Conservation (phyloP, 2,329 filamentous ascomycete species). For the Esteya vermicola region DNA sequence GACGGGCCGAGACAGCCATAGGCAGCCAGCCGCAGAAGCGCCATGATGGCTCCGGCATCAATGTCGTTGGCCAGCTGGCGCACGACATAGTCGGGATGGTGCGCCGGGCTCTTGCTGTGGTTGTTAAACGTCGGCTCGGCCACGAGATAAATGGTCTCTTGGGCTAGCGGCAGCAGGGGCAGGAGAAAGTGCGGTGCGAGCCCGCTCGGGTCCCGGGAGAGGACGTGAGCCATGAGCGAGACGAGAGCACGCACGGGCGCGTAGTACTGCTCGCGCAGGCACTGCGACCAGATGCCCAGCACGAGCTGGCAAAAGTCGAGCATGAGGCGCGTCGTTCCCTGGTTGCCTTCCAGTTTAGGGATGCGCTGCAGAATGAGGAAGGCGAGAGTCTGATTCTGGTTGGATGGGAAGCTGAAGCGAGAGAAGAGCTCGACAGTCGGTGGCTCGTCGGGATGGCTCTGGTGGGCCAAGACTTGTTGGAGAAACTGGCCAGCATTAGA, state of each 20-base stretch:
- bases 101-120: constrained; percentile 30
- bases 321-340: constrained; percentile 39
- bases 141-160: constrained; percentile 45
- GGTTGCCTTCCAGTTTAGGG: constrained; percentile 37
- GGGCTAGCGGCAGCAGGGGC: constrained; percentile 38
- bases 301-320: constrained; percentile 50
- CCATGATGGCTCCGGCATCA: constrained; percentile 48
- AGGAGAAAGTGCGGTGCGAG: constrained; percentile 46
- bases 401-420: constrained; percentile 49
- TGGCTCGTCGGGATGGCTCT: constrained; percentile 35
- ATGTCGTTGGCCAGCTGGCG: constrained; percentile 39
- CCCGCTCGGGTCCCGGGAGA: constrained; percentile 45
- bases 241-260: constrained; percentile 51
- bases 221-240: constrained; percentile 47
- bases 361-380: constrained; percentile 54
- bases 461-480: constrained; percentile 51
- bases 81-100: constrained; percentile 23
- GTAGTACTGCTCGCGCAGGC: constrained; percentile 48
- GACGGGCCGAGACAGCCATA: constrained; percentile 36
- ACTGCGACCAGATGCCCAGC: constrained; percentile 53
- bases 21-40: constrained; percentile 49
- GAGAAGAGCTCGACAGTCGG: constrained; percentile 55
- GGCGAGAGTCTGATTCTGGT: constrained; percentile 49
- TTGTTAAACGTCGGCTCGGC: constrained; percentile 41
- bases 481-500: constrained; percentile 33